phyloP scores from a whole-genome alignment of 2,329 filamentous ascomycete species.

The Fonsecaea multimorphosa region DNA sequence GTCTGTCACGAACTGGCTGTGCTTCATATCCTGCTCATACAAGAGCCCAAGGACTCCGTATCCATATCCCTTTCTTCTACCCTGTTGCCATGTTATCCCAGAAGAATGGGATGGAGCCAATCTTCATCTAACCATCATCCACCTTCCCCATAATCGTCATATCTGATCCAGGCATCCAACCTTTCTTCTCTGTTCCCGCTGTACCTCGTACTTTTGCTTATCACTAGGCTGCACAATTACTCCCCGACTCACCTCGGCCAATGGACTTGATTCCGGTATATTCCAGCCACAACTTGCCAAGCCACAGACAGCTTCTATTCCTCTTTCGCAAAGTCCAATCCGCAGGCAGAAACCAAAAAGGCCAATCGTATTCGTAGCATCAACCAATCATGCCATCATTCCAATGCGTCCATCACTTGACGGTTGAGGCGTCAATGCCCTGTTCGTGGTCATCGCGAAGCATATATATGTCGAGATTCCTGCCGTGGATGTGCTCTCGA shows the following conservation, averaged over 20 bases:
- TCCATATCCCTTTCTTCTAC: not conserved
- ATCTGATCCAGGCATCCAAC: not conserved
- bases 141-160: too few species aligned
- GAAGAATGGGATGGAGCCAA: not conserved
- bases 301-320: not conserved
- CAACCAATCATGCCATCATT: not conserved
- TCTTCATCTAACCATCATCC: too few species aligned
- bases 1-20: not conserved
- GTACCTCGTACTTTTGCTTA: not conserved
- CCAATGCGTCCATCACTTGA: not conserved
- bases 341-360: conserved; percentile 1
- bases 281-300: not conserved
- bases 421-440: not conserved
- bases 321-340: not conserved
- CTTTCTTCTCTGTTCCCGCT: not conserved
- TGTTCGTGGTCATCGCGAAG: not conserved
- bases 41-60: too few species aligned
- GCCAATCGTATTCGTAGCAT: conserved; percentile 8
- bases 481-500: not conserved
- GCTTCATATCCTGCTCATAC: not conserved
- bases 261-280: not conserved
- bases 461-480: not conserved
- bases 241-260: not conserved
- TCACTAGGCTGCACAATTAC: not conserved
- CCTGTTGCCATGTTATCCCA: not conserved